Evolutionary conservation across 1,139 yeast species (phyloP), one percentile per base, ranked within the genome.

Genomic region (Hemisphaericaspora subhashii): DNA sequence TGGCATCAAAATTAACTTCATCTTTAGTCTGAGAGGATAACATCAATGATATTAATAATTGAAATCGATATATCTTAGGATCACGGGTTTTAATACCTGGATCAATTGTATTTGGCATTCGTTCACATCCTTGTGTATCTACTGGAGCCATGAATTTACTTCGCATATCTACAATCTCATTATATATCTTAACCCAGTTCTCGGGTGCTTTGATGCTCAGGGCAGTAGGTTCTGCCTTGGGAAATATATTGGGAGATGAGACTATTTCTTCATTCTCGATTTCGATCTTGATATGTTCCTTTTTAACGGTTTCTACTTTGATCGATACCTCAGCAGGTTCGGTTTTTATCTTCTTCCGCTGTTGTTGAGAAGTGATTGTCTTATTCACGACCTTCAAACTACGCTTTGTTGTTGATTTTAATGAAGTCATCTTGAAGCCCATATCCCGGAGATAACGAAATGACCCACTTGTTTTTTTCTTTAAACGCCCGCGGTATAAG

Each of bases 11-110:
- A 47, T 86, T 90, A 25, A 83, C 80, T 55, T 87, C 96, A 58
- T 92, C 98, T 54, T 86, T 88, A 1, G 98, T 92, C 53, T 90
- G 98, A 0, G 97, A 79, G 11, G 96, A 86, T 24, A 92, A 75
- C 92, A 90, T 86, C 39, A 90, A 69, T 3, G 95, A 81, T 0
- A 88, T 70, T 32, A 90, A 66, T 27, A 87, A 67, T 58, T 89
- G 96, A 55, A 83, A 84, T 36, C 97, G 67, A 52, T 74, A 81
- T 18, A 64, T 55, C 46, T 60, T 50, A 0, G 81, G 79, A 35
- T 64, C 53, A 0, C 39, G 34, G 1, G 35, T 32, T 37, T 54
- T 50, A 11, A 70, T 48, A 9, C 55, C 53, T 1, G 68, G 67
- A 15, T 57, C 58, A 31, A 72, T 62, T 22, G 73, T 57, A 31